A percentile compares a stretch with the other conserved stretches of the same genome.
These are phyloP conservation scores for Senna siamea DNA, from an alignment of 306 rosid species.

Conservation along the genomic window DNA sequence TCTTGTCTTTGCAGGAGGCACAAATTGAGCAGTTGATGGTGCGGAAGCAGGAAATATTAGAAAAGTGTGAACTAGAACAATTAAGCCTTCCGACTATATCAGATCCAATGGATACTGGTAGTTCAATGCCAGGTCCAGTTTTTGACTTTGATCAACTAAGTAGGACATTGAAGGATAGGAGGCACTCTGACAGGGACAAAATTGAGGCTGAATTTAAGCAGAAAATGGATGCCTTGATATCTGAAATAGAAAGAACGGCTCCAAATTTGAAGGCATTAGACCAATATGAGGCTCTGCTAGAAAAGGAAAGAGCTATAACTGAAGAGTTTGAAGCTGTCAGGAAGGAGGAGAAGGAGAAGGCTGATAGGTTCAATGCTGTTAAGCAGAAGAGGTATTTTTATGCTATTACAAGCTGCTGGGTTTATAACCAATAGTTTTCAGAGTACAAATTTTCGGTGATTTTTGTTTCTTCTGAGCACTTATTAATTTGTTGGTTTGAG, in stretches of 20 bases:
- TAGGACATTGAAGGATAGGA: constrained; percentile 70
- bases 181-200: constrained; percentile 71
- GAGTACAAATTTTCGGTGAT: constrained; percentile 9
- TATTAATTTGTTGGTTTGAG: not conserved
- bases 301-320: constrained; percentile 78
- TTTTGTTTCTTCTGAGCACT: too few species aligned
- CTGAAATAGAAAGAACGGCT: constrained; percentile 94
- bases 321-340: constrained; percentile 94
- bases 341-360: constrained; percentile 79
- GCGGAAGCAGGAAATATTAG: constrained; percentile 85
- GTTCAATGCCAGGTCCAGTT: constrained; percentile 64
- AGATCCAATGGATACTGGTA: constrained; percentile 88
- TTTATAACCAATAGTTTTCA: constrained; percentile 21
- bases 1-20: constrained; percentile 63
- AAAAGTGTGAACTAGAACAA: constrained; percentile 85
- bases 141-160: constrained; percentile 76
- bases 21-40: constrained; percentile 74
- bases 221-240: constrained; percentile 67
- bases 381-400: constrained; percentile 76
- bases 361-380: constrained; percentile 72
- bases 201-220: constrained; percentile 80
- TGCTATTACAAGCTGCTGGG: constrained; percentile 17
- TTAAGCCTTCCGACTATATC: constrained; percentile 71
- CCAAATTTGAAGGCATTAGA: constrained; percentile 98
- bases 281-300: constrained; percentile 87